Base-by-base conservation (phyloP, 164 flowering plant species). In the Warburgia ugandensis region DNA sequence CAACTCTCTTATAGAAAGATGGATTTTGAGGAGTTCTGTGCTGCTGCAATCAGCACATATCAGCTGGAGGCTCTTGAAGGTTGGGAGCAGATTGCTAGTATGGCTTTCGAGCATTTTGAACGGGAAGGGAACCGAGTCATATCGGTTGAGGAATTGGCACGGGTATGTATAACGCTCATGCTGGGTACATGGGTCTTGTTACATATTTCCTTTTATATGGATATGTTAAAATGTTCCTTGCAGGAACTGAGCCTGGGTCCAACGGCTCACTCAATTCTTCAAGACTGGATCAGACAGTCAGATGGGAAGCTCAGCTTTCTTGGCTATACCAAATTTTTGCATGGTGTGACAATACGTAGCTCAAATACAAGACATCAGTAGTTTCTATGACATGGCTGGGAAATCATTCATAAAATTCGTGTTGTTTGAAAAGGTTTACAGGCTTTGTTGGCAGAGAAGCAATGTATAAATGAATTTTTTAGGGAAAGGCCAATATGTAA, bases 1-100 rank as follows among this genome's bases (percentile, higher is more conserved):
- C 76, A 88, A 1, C 77, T 86, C 2, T 53, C 78, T 3, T 64
- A 71, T 26, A 74, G 73, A 50, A 79, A 64, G 56, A 79, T 94
- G 83, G 72, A 75, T 41, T 94, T 86, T 22, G 86, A 83, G 52
- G 99, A 94, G 66, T 86, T 94, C 52, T 94, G 96, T 59, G 96
- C 92, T 30, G 99, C 99, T 20, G 80, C 97, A 42, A 83, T 84
- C 63, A 89, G 94, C 66, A 25, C 66, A n/a, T 70, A 81, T 72
- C 97, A 89, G 66, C 75, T 86, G 9, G 99, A 89, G 66, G 96
- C 94, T 52, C 81, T 77, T 64, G 88, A 84, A 49, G 73, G 62
- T 5, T 89, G 99, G 99, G 97, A 86, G 37, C 65, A 67, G 31
- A 79, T 89, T 48, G 87, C 92, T 10, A 70, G 46, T 13, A 55